These are phyloP conservation scores for Candida endomychidarum DNA, from an alignment of 805 yeast species.

Conservation along the genomic window DNA sequence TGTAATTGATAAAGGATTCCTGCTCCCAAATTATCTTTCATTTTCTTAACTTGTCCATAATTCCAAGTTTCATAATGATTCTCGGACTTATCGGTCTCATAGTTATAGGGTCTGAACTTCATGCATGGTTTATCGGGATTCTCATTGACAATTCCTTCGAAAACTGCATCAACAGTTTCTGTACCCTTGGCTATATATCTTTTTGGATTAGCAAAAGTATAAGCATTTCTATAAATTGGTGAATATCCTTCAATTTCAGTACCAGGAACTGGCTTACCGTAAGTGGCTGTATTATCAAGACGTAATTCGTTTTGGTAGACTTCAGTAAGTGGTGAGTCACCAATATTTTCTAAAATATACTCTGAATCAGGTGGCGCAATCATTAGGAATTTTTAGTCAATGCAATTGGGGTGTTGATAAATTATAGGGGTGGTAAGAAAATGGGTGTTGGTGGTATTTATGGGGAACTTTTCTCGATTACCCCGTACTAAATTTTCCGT, in stretches of 20 bases:
- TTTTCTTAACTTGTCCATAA: constrained; percentile 40
- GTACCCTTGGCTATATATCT: constrained; percentile 31
- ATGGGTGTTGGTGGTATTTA: not conserved
- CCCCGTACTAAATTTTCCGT: too few relatives aligned
- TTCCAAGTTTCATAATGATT: constrained; percentile 44
- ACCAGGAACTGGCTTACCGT: constrained; percentile 15
- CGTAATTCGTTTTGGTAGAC: constrained; percentile 12
- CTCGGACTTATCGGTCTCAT: constrained; percentile 26
- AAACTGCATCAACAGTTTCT: constrained; percentile 37
- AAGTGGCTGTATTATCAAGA: constrained; percentile 3
- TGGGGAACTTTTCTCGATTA: too few relatives aligned
- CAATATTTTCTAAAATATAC: constrained; percentile 14
- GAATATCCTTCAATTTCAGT: constrained; percentile 26
- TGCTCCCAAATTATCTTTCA: constrained; percentile 52
- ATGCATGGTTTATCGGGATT: constrained; percentile 33
- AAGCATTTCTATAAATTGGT: constrained; percentile 29
- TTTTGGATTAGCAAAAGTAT: constrained; percentile 13
- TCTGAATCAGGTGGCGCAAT: constrained; percentile 14
- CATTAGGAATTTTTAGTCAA: too few relatives aligned
- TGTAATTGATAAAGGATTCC: constrained; percentile 44
- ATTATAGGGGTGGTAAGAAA: not conserved
- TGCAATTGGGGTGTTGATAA: too few relatives aligned
- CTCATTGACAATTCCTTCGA: constrained; percentile 24
- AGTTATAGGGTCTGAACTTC: constrained; percentile 37
- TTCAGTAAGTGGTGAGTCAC: constrained; percentile 11